Conservation (phyloP, 2,329 filamentous ascomycete genomes). For the Phyllosticta paracitricarpa region DNA sequence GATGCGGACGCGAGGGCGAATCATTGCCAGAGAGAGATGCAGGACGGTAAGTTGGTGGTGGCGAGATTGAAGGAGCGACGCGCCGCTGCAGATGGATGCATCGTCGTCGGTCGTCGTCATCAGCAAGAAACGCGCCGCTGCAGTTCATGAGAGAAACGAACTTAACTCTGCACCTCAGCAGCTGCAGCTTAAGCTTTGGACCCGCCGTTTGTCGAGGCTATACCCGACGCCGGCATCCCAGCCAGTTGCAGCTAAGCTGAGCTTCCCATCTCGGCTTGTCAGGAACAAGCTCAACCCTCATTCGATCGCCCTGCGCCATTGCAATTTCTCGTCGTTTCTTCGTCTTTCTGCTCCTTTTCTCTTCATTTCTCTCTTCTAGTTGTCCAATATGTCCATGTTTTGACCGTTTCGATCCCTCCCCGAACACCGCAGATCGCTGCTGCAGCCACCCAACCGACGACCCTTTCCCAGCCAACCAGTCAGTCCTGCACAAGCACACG, state of each 20-base stretch:
- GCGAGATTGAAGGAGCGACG: not conserved
- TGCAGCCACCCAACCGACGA: too few relatives aligned
- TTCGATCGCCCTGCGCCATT: not conserved
- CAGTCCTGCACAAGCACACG: too few relatives aligned
- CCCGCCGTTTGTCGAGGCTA: not conserved
- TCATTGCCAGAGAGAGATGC: not conserved
- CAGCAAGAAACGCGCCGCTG: too few relatives aligned
- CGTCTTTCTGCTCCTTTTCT: not conserved
- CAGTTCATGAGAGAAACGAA: not conserved
- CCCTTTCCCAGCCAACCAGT: too few relatives aligned
- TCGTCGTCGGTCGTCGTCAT: not conserved
- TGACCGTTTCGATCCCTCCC: too few relatives aligned
- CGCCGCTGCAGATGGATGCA: not conserved
- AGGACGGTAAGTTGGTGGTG: not conserved
- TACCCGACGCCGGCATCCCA: not conserved
- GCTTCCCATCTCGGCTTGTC: not conserved
- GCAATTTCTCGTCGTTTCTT: not conserved
- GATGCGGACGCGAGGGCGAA: not conserved
- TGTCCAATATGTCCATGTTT: too few relatives aligned
- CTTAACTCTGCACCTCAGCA: not conserved
- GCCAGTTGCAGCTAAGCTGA: too few relatives aligned
- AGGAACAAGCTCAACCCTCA: not conserved
- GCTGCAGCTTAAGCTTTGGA: not conserved
- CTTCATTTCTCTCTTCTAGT: too few relatives aligned
- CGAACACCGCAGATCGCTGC: too few relatives aligned